A percentile compares a stretch with the other conserved stretches of the same genome.
Evolutionary conservation across 192 early-diverging fungal species (phyloP).

Genomic region (Podila epicladia): DNA sequence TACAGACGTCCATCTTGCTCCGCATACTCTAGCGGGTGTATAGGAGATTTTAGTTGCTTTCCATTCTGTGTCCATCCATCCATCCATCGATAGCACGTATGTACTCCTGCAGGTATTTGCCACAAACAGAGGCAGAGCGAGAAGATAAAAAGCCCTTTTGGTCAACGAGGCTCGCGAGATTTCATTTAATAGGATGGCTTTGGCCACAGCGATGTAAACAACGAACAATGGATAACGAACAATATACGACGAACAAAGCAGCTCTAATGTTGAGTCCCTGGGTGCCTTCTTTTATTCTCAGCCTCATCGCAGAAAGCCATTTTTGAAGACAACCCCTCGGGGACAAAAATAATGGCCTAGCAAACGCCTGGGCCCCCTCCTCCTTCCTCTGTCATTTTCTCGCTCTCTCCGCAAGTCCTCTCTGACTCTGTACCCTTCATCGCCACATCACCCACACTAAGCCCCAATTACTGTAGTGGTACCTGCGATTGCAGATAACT

Average conservation of each 20-base stretch:
- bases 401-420: neutral
- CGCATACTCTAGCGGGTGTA: too few species aligned
- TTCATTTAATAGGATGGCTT: neutral
- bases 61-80: neutral
- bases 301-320: neutral
- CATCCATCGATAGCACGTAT: neutral
- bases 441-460: neutral
- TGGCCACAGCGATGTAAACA: neutral
- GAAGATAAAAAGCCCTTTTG: neutral
- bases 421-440: neutral
- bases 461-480: neutral
- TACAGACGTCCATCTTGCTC: too few species aligned
- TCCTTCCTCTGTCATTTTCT: too few species aligned
- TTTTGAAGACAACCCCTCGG: neutral
- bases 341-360: neutral
- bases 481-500: too few species aligned
- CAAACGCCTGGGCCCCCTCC: constrained; percentile 3
- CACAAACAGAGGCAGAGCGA: neutral
- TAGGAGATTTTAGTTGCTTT: too few species aligned
- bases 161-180: neutral
- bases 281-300: neutral
- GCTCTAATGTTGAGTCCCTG: too few species aligned
- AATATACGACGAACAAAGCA: neutral
- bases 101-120: neutral
- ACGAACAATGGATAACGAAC: neutral